These are phyloP conservation scores for Ormosia emarginata DNA, from an alignment of 306 rosid genomes.

Conservation along the genomic window DNA sequence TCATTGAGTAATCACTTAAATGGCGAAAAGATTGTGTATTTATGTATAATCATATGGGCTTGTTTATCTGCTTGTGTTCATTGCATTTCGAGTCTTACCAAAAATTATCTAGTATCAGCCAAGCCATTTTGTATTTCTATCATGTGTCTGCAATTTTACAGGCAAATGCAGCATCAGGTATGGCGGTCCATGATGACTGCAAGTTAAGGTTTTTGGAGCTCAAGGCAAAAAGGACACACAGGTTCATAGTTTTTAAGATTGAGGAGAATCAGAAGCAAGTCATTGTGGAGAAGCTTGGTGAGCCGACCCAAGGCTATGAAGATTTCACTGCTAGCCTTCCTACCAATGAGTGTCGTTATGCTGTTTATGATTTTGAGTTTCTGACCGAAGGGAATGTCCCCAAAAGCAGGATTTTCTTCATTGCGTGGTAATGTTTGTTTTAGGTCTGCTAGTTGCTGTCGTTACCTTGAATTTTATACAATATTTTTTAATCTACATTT, in stretches of 20 bases:
- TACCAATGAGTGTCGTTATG: conserved; percentile 26
- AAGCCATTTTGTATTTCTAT: background rate
- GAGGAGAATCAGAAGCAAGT: conserved; percentile 27
- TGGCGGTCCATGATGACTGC: conserved; percentile 36
- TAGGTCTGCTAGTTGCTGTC: background rate
- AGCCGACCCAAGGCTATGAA: conserved; percentile 23
- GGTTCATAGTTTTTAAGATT: conserved; percentile 28
- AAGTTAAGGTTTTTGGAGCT: conserved; percentile 27
- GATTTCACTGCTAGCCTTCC: conserved; percentile 25
- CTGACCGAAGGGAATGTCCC: conserved; percentile 30
- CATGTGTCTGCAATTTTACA: background rate
- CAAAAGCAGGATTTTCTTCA: conserved; percentile 33
- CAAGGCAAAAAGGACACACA: conserved; percentile 30
- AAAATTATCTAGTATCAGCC: background rate
- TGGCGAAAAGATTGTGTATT: background rate
- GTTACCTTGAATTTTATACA: background rate
- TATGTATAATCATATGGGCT: background rate
- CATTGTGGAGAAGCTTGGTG: conserved; percentile 29
- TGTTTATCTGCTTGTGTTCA: background rate
- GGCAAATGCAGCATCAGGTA: conserved; percentile 31
- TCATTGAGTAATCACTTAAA: background rate
- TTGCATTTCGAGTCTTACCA: background rate
- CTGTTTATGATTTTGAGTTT: conserved; percentile 27
- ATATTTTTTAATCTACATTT: background rate
- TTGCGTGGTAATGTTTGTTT: conserved; percentile 25